phyloP scores from a whole-genome alignment of 2,329 filamentous ascomycete genomes.

The Nemania serpens region DNA sequence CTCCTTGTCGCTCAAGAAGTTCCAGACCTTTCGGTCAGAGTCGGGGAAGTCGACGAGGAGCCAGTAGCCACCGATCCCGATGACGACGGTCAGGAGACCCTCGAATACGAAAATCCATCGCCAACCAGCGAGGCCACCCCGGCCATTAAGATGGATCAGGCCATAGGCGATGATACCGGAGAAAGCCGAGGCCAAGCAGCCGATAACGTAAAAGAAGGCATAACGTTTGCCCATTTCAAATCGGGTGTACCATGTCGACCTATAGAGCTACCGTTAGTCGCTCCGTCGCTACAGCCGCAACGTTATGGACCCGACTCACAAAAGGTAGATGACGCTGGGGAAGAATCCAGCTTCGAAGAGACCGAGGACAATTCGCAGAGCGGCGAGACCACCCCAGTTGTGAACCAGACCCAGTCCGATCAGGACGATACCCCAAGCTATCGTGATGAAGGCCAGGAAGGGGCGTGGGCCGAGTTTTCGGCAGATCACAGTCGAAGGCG shows the following conservation, averaged over 20 bases:
- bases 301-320: constrained; percentile 45
- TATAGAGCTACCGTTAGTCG: neutral
- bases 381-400: constrained; percentile 57
- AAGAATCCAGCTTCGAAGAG: constrained; percentile 72
- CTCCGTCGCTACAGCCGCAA: neutral
- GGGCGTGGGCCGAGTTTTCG: constrained; percentile 67
- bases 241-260: constrained; percentile 70
- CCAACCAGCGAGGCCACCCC: constrained; percentile 61
- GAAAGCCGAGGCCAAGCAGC: constrained; percentile 68
- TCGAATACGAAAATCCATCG: constrained; percentile 70
- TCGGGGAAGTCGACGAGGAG: constrained; percentile 57
- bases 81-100: constrained; percentile 56
- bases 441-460: constrained; percentile 59
- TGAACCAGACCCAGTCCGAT: constrained; percentile 68
- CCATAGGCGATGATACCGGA: constrained; percentile 73
- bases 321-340: constrained; percentile 70
- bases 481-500: constrained; percentile 70
- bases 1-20: constrained; percentile 49
- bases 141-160: constrained; percentile 67
- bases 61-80: constrained; percentile 47
- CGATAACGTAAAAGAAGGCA: constrained; percentile 70
- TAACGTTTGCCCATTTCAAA: constrained; percentile 73
- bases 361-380: constrained; percentile 63
- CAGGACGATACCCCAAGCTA: constrained; percentile 65
- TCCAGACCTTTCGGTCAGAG: constrained; percentile 44